These are phyloP conservation scores for Suillus lakei DNA, from an alignment of 768 basidiomycete genomes.

Conservation along the genomic window DNA sequence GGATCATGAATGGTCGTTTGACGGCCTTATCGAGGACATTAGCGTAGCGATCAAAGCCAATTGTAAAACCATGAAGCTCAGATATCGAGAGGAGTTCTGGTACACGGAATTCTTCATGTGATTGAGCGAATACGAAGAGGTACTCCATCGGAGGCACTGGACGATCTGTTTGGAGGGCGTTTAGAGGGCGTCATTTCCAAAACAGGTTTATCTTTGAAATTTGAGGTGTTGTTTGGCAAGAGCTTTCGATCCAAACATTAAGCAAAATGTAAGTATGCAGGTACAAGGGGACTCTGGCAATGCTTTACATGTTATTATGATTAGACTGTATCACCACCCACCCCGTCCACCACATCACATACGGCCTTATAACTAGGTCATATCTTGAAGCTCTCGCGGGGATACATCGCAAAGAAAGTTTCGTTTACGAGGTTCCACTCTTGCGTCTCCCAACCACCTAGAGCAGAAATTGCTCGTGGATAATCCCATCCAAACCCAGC, in stretches of 20 bases:
- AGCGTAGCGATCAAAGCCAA: constrained; percentile 49
- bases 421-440: background rate
- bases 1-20: constrained; percentile 74
- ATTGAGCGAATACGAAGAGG: constrained; percentile 80
- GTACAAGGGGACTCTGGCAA: background rate
- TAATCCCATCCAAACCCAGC: background rate
- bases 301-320: background rate
- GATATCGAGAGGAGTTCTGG: constrained; percentile 83
- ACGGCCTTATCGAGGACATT: constrained; percentile 48
- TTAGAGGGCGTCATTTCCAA: constrained; percentile 3
- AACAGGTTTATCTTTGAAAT: background rate
- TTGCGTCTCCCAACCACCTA: background rate
- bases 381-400: background rate
- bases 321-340: background rate
- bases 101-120: constrained; percentile 80
- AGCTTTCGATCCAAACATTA: constrained; percentile 10
- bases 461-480: background rate
- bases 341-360: background rate
- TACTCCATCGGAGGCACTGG: constrained; percentile 40
- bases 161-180: background rate
- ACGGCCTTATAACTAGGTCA: background rate
- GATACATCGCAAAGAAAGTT: background rate
- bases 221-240: constrained; percentile 18
- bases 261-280: background rate
- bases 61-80: constrained; percentile 69